phyloP scores from a whole-genome alignment of 2,329 filamentous ascomycete species.

The Rhexocercosporidium sp. region DNA sequence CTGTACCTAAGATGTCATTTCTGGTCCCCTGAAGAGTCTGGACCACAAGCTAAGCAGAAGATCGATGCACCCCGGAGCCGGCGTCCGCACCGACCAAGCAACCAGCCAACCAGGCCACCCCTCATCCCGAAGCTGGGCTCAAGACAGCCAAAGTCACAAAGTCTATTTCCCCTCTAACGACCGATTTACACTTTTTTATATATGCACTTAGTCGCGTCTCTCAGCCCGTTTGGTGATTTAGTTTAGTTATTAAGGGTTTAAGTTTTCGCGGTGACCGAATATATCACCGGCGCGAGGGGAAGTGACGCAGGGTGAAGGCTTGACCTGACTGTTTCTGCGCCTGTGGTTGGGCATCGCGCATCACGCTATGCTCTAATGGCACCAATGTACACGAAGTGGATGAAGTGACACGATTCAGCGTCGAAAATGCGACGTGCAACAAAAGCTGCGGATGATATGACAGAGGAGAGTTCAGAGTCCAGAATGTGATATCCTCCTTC shows the following conservation, averaged over 20 bases:
- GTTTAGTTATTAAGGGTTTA: no score
- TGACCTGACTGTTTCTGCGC: not conserved
- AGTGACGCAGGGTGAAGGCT: slow-evolving; percentile 3
- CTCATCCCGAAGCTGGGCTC: not conserved
- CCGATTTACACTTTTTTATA: not conserved
- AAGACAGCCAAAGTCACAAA: not conserved
- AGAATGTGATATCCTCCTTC: not conserved
- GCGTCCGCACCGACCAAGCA: not conserved
- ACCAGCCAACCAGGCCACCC: not conserved
- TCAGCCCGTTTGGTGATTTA: not conserved
- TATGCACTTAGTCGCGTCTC: not conserved
- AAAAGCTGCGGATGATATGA: not conserved
- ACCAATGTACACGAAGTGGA: not conserved
- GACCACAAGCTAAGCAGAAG: not conserved
- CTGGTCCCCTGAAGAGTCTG: not conserved
- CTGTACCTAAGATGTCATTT: not conserved
- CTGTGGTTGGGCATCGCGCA: not conserved
- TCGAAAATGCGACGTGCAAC: slow-evolving; percentile 14
- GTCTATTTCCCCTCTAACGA: slow-evolving; percentile 1
- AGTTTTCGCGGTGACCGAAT: not conserved
- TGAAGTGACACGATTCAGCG: slow-evolving; percentile 11
- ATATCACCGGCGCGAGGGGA: not conserved
- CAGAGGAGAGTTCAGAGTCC: not conserved
- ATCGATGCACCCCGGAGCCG: not conserved
- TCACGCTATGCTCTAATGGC: not conserved